Conservation (phyloP, 2,329 filamentous ascomycete genomes). For the Aspergillus ruber region DNA sequence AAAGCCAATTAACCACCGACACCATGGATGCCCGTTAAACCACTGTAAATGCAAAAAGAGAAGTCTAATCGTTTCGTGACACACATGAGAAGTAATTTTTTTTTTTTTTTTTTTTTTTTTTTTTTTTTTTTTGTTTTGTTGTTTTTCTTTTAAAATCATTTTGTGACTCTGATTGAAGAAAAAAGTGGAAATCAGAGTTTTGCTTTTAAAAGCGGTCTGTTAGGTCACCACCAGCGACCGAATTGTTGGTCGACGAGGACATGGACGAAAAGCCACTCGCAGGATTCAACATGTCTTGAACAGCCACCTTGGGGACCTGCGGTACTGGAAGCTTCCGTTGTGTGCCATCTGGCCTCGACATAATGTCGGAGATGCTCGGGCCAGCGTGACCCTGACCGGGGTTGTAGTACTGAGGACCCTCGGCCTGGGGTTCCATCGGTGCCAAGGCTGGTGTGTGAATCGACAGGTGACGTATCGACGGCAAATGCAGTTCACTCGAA, state of each 20-base stretch:
- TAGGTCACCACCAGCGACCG: slow-evolving; percentile 66
- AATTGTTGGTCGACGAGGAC: slow-evolving; percentile 70
- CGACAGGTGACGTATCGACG: slow-evolving; percentile 70
- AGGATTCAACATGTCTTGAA: slow-evolving; percentile 73
- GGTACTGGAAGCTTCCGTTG: slow-evolving; percentile 88
- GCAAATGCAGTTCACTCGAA: slow-evolving; percentile 68
- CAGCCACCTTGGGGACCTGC: slow-evolving; percentile 77
- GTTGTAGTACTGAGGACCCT: slow-evolving; percentile 54
- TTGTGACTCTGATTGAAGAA: not conserved
- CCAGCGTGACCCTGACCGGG: slow-evolving; percentile 56
- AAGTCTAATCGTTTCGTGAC: slow-evolving; percentile 37
- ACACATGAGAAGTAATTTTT: slow-evolving; percentile 23
- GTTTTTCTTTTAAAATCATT: slow-evolving; percentile 4
- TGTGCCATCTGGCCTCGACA: slow-evolving; percentile 77
- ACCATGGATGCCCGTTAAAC: slow-evolving; percentile 32
- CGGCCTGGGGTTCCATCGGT: slow-evolving; percentile 62
- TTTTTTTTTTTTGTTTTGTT: not conserved
- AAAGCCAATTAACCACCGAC: slow-evolving; percentile 20
- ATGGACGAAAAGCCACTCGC: slow-evolving; percentile 64
- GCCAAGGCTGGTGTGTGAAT: slow-evolving; percentile 61
- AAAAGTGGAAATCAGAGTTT: slow-evolving; percentile 6
- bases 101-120: slow-evolving; percentile 6
- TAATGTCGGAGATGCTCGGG: slow-evolving; percentile 84
- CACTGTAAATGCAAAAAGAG: slow-evolving; percentile 24
- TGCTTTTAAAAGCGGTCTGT: slow-evolving; percentile 46